These are phyloP conservation scores for Thecaphora thlaspeos DNA, from an alignment of 1,284 basidiomycete species.

Conservation along the genomic window DNA sequence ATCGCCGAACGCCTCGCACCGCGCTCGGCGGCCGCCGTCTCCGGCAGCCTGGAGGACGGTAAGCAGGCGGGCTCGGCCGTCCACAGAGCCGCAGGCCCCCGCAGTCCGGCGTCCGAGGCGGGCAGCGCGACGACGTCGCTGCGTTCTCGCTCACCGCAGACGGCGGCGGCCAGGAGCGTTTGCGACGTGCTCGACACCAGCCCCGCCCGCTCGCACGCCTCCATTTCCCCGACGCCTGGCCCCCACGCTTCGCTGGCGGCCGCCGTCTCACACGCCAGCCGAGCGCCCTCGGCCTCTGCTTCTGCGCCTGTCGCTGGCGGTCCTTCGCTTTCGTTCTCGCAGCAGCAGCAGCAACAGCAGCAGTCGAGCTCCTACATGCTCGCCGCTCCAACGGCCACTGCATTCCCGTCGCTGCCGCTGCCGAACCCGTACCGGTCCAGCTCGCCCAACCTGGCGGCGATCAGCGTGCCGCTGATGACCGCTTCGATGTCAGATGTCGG, in stretches of 20 bases:
- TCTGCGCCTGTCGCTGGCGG: constrained; percentile 17
- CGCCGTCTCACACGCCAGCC: background rate
- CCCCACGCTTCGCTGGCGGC: constrained; percentile 4
- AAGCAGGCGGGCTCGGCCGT: constrained; percentile 40
- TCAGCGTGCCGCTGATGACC: constrained; percentile 10
- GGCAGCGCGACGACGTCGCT: constrained; percentile 4
- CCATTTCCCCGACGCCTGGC: constrained; percentile 4
- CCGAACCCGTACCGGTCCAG: constrained; percentile 46
- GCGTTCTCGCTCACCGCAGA: constrained; percentile 36
- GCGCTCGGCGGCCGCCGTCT: background rate
- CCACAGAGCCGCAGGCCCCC: constrained; percentile 8
- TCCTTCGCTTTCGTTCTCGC: background rate
- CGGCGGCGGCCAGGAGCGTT: background rate
- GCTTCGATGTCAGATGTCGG: constrained; percentile 26
- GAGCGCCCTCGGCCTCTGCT: background rate
- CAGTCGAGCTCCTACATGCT: constrained; percentile 9
- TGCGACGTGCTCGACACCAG: constrained; percentile 9
- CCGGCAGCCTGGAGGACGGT: constrained; percentile 17
- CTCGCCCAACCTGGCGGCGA: constrained; percentile 33
- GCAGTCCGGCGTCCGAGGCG: constrained; percentile 10
- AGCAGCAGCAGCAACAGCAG: background rate
- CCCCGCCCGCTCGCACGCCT: background rate
- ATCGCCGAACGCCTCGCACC: constrained; percentile 42
- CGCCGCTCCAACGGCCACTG: constrained; percentile 21
- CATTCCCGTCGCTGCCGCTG: constrained; percentile 43